Evolutionary conservation across 805 yeast species (phyloP), one percentile per base, ranked within the genome.

Genomic region (Metschnikowia drakensbergensis): DNA sequence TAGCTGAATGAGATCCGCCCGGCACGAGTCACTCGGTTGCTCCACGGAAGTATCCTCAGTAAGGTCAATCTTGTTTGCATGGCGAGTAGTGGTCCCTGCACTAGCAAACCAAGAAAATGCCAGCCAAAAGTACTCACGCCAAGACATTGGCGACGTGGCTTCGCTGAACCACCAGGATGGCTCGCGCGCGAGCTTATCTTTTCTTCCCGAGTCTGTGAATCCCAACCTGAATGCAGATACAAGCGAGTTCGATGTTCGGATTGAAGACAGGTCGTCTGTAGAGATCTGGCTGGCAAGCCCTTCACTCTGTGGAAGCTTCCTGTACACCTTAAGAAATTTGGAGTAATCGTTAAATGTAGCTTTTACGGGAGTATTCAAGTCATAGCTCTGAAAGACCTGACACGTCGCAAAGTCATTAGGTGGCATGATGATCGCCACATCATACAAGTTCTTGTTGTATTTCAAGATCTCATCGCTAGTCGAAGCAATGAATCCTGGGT

Each of bases 91-190:
- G 13, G 83, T 86, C 6, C 94, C 96, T 1, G 94, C 92, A 29
- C 86, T 77, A 3, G 96, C 96, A 89, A 92, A 87, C 94, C 94
- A 87, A 22, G 86, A 69, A 50, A 86, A 76, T 0, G 90, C 90
- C 46, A 78, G 72, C 86, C 87, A 83, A 1, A 83, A 68, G 36
- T 77, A 69, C 55, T 81, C 83, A 46, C 72, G 70, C 77, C 86
- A 75, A 1, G 85, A 74, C 23, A 74, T 62, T 1, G 81, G 71
- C 43, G 77, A 81, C 1, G 79, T 70, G 9, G 73, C 72, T 3
- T 61, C 58, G 2, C 61, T 55, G 8, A 59, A 46, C 80, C 81
- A 76, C 79, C 79, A 73, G 31, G 58, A 55, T 1, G 75, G 76
- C 46, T 67, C 68, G 43, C 58, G 43, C 25, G n/a, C 33, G 17